Percentiles rank a stretch among this genome's conserved stretches.
phyloP scores from a whole-genome alignment of 306 rosid genomes.

The Hippophae gyantsensis region DNA sequence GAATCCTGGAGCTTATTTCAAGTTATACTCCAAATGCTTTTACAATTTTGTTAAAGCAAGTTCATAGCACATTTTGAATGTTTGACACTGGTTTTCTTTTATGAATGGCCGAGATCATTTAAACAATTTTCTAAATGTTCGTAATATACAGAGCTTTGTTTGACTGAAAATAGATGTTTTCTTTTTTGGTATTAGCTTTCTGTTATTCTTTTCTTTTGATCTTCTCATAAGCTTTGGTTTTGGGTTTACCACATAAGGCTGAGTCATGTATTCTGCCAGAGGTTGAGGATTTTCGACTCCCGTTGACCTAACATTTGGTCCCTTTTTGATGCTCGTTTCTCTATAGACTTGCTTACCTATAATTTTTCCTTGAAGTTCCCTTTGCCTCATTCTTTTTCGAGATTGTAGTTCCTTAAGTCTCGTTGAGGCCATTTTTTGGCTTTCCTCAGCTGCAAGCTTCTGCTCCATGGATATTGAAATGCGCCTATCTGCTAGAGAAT shows the following conservation, averaged over 20 bases:
- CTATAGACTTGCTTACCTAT: constrained; percentile 3
- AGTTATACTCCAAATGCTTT: constrained; percentile 17
- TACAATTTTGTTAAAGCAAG: constrained; percentile 15
- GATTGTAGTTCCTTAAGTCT: constrained; percentile 26
- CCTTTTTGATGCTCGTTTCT: constrained; percentile 12
- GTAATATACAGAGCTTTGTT: constrained; percentile 20
- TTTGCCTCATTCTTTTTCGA: constrained; percentile 5
- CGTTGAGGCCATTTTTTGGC: constrained; percentile 25
- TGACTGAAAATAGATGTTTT: constrained; percentile 22
- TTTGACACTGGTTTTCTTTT: constrained; percentile 14
- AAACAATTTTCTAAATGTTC: constrained; percentile 14
- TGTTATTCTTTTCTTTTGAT: constrained; percentile 13
- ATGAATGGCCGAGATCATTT: constrained; percentile 14
- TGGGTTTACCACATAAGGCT: constrained; percentile 16
- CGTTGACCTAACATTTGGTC: neutral
- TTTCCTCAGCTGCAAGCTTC: constrained; percentile 33
- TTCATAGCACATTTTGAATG: constrained; percentile 3
- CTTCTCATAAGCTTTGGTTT: constrained; percentile 16
- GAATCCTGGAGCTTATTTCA: constrained; percentile 10
- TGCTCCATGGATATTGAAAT: constrained; percentile 24
- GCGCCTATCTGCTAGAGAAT: constrained; percentile 27
- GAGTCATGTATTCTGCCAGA: constrained; percentile 10
- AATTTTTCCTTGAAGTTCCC: constrained; percentile 12
- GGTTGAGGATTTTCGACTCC: constrained; percentile 13
- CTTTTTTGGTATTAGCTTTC: neutral